phyloP scores from a whole-genome alignment of 495 filamentous ascomycete genomes.

The Hypoxylon lenormandii region DNA sequence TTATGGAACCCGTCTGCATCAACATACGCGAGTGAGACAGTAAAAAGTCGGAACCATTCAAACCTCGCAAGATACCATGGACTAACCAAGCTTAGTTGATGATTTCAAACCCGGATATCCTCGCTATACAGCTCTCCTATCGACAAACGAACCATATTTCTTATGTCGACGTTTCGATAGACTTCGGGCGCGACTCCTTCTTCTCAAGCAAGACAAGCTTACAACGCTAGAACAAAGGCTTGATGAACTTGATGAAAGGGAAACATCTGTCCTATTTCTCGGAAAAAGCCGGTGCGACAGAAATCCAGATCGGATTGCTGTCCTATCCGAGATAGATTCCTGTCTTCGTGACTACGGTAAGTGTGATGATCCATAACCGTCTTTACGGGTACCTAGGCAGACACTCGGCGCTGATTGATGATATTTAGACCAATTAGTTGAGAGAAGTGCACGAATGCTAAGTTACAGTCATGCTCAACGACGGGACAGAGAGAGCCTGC shows the following conservation, averaged over 20 bases:
- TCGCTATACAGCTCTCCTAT: constrained; percentile 49
- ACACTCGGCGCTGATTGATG: no score
- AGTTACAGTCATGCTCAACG: constrained; percentile 14
- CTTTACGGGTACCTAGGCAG: no score
- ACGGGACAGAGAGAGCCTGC: constrained; percentile 43
- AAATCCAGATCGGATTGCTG: constrained; percentile 40
- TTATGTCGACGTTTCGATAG: constrained; percentile 50
- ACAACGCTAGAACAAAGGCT: constrained; percentile 50
- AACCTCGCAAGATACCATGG: no score
- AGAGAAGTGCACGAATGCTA: constrained; percentile 34
- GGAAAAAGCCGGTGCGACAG: constrained; percentile 48
- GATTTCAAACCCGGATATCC: constrained; percentile 53
- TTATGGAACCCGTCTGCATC: no score
- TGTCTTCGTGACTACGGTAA: constrained; percentile 50
- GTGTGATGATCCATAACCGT: no score
- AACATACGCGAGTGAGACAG: no score
- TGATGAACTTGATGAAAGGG: constrained; percentile 50
- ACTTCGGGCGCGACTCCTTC: constrained; percentile 45
- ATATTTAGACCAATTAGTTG: constrained; percentile 44
- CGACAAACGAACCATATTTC: constrained; percentile 43
- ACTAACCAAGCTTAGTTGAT: no score
- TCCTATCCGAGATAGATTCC: constrained; percentile 42
- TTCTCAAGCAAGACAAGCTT: constrained; percentile 51
- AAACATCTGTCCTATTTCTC: constrained; percentile 47
- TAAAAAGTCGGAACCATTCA: no score